Evolutionary conservation across 2,329 filamentous ascomycete species (phyloP).

Genomic region (Talaromyces sp.): DNA sequence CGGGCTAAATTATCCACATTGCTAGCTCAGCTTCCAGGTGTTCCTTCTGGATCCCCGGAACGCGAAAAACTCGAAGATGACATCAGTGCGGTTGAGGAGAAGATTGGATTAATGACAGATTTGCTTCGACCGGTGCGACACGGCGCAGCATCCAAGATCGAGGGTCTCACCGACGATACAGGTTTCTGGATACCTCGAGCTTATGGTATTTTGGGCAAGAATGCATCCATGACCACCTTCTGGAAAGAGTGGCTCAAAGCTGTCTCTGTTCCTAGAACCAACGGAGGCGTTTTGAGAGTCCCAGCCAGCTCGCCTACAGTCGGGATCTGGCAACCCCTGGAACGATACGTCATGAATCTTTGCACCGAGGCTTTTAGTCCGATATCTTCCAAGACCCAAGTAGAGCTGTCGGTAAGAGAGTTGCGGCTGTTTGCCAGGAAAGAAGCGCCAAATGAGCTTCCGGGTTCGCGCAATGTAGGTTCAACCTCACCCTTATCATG

Average conservation of each 20-base stretch:
- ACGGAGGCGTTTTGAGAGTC: conserved; percentile 76
- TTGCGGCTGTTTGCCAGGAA: conserved; percentile 88
- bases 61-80: conserved; percentile 86
- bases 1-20: conserved; percentile 86
- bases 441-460: conserved; percentile 88
- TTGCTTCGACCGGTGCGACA: conserved; percentile 88
- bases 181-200: conserved; percentile 93
- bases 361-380: conserved; percentile 94
- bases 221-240: conserved; percentile 78
- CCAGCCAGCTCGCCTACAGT: conserved; percentile 85
- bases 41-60: conserved; percentile 74
- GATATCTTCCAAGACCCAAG: conserved; percentile 89
- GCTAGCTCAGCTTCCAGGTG: conserved; percentile 74
- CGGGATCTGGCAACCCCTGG: conserved; percentile 91
- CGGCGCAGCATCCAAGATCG: conserved; percentile 93
- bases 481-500: no score
- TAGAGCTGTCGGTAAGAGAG: conserved; percentile 86
- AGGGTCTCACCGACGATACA: conserved; percentile 91
- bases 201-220: conserved; percentile 86
- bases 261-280: conserved; percentile 91
- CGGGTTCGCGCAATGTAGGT: conserved; percentile 70
- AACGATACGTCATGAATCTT: conserved; percentile 94
- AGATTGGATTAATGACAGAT: conserved; percentile 95
- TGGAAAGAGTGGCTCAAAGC: conserved; percentile 99
- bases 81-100: conserved; percentile 94